These are phyloP conservation scores for Logfia minima DNA, from an alignment of 129 eudicot species.

Conservation along the genomic window DNA sequence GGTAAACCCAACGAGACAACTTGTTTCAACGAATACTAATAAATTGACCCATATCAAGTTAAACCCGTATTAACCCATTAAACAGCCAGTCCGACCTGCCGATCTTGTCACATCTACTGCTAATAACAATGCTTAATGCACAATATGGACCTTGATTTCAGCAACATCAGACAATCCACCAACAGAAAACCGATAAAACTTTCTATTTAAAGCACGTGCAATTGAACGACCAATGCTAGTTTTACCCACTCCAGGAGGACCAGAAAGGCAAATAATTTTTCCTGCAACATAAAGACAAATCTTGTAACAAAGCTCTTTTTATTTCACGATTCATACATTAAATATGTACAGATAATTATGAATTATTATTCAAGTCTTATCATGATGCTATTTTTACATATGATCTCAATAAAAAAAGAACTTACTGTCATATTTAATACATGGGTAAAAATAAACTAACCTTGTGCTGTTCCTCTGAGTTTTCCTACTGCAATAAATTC, in stretches of 20 bases:
- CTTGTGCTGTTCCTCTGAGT: conserved; percentile 90
- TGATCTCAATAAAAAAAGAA: neutral
- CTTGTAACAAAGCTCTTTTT: conserved; percentile 5
- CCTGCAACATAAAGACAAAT: conserved; percentile 45
- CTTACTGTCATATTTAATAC: neutral
- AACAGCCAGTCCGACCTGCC: neutral
- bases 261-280: conserved; percentile 88
- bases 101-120: neutral
- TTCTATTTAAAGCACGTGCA: conserved; percentile 95
- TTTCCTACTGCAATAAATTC: conserved; percentile 99
- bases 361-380: neutral
- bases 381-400: neutral
- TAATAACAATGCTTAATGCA: neutral
- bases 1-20: neutral
- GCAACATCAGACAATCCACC: conserved; percentile 99
- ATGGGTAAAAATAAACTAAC: neutral
- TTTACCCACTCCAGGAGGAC: conserved; percentile 99
- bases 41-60: neutral
- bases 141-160: conserved; percentile 73
- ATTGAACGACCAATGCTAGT: conserved; percentile 99
- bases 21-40: neutral
- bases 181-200: conserved; percentile 92
- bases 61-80: neutral
- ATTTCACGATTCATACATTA: neutral
- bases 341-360: neutral